Evolutionary conservation across 208 protist genomes (phyloP).

Genomic region (Leptomonas pyrrhocoris): DNA sequence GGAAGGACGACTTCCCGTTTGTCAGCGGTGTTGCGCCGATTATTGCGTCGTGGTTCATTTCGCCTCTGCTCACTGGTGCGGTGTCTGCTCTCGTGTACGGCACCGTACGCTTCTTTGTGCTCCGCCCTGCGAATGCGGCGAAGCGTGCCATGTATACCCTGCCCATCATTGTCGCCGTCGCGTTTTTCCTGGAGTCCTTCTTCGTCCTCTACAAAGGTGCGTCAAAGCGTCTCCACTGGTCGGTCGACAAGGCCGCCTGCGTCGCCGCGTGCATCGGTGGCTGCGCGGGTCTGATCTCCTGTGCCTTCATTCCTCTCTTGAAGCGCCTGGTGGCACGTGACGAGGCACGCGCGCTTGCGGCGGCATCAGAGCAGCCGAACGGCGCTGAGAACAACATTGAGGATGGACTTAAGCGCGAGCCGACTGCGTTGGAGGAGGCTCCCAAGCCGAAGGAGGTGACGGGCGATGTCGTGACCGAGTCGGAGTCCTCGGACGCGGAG

Average conservation of each 20-base stretch:
- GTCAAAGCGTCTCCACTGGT: slow-evolving; percentile 58
- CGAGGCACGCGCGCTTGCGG: slow-evolving; percentile 1
- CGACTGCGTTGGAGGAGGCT: not conserved
- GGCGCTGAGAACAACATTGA: slow-evolving; percentile 1
- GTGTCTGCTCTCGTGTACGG: slow-evolving; percentile 69
- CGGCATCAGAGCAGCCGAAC: not conserved
- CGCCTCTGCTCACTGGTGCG: slow-evolving; percentile 59
- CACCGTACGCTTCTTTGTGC: slow-evolving; percentile 50
- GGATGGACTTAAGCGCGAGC: not conserved
- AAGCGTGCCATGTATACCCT: slow-evolving; percentile 58
- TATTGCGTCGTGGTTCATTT: slow-evolving; percentile 85
- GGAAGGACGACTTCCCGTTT: slow-evolving; percentile 64
- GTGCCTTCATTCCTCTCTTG: slow-evolving; percentile 59
- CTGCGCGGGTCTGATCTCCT: slow-evolving; percentile 45
- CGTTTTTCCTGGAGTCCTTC: slow-evolving; percentile 85
- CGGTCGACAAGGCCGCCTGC: slow-evolving; percentile 48
- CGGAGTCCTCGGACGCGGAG: slow-evolving; percentile 13
- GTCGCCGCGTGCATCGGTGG: slow-evolving; percentile 58
- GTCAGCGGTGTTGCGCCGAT: slow-evolving; percentile 73
- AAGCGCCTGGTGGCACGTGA: slow-evolving; percentile 45
- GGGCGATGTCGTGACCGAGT: slow-evolving; percentile 36
- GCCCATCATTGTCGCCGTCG: slow-evolving; percentile 60
- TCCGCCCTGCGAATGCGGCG: slow-evolving; percentile 55
- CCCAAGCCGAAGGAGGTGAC: slow-evolving; percentile 18
- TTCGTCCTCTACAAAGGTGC: slow-evolving; percentile 82